Percentiles rank a stretch among this genome's conserved stretches.
Evolutionary conservation across 2,329 filamentous ascomycete species (phyloP).

Genomic region (Aspergillus persii): DNA sequence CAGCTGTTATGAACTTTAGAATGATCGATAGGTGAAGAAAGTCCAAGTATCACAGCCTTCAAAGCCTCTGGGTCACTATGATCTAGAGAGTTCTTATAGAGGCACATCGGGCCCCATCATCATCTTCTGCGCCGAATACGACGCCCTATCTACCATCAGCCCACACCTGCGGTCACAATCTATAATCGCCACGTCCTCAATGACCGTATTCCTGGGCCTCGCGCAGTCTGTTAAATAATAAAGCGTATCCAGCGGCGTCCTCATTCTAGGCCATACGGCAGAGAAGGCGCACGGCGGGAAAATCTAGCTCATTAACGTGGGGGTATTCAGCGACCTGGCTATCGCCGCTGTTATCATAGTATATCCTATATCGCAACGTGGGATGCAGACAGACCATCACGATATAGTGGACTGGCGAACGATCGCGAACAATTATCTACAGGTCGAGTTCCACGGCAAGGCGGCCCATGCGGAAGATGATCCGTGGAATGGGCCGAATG

Average conservation of each 20-base stretch:
- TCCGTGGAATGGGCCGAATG: slow-evolving; percentile 57
- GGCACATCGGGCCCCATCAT: slow-evolving; percentile 11
- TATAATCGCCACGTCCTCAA: slow-evolving; percentile 20
- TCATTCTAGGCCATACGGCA: slow-evolving; percentile 27
- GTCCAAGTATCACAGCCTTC: slow-evolving; percentile 1
- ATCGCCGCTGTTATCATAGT: slow-evolving; percentile 35
- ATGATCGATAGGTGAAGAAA: too few relatives aligned
- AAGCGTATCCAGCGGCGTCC: slow-evolving; percentile 15
- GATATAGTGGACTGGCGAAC: slow-evolving; percentile 10
- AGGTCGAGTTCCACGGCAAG: slow-evolving; percentile 44
- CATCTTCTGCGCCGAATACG: slow-evolving; percentile 29
- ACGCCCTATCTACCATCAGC: slow-evolving; percentile 25
- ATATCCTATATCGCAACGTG: slow-evolving; percentile 24
- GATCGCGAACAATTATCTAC: slow-evolving; percentile 20
- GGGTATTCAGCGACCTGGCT: slow-evolving; percentile 28
- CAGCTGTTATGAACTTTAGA: too few relatives aligned
- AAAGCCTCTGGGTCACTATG: not conserved
- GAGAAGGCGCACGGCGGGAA: slow-evolving; percentile 30
- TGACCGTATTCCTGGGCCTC: slow-evolving; percentile 16
- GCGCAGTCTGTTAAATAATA: not conserved
- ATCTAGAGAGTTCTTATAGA: not conserved
- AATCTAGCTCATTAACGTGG: slow-evolving; percentile 36
- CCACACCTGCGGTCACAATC: slow-evolving; percentile 27
- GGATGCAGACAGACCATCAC: not conserved
- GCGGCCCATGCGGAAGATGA: slow-evolving; percentile 52